Evolutionary conservation across 345 rosid genomes (phyloP).

Genomic region (Carallia brachiata): DNA sequence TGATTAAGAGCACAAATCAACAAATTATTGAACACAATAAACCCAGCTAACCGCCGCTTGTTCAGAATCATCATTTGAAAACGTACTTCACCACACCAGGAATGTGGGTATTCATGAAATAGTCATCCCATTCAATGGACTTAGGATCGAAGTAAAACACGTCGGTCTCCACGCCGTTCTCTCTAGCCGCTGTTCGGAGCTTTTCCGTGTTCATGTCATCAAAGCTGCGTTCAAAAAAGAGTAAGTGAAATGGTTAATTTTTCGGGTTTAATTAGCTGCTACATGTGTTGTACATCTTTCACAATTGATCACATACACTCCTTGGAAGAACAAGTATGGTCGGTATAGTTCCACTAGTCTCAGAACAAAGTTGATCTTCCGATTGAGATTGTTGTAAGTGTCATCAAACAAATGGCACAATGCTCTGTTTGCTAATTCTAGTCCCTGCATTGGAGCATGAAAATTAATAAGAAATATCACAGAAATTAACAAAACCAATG

Average conservation of each 20-base stretch:
- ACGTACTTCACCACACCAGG: slow-evolving; percentile 58
- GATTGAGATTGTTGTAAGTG: slow-evolving; percentile 36
- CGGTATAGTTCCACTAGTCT: slow-evolving; percentile 66
- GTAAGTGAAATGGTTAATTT: neutral
- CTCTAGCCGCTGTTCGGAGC: slow-evolving; percentile 35
- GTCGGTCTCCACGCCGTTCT: slow-evolving; percentile 28
- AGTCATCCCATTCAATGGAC: slow-evolving; percentile 60
- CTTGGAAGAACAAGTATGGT: slow-evolving; percentile 75
- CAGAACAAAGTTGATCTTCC: slow-evolving; percentile 59
- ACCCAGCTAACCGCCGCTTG: no score
- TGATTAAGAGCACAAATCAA: no score
- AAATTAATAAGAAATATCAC: neutral
- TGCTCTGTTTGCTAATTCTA: slow-evolving; percentile 47
- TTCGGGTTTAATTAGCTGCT: neutral
- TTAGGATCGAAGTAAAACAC: slow-evolving; percentile 57
- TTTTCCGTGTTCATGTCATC: slow-evolving; percentile 59
- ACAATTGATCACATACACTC: slow-evolving; percentile 47
- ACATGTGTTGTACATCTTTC: neutral
- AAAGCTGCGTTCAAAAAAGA: slow-evolving; percentile 37
- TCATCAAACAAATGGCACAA: slow-evolving; percentile 43
- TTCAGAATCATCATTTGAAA: slow-evolving; percentile 30
- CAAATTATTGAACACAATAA: no score
- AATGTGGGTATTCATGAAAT: slow-evolving; percentile 50
- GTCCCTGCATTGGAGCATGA: slow-evolving; percentile 28
- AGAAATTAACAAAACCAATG: no score